Base-by-base conservation (phyloP, 257 asterid genomes). In the Gynochthodes officinalis region DNA sequence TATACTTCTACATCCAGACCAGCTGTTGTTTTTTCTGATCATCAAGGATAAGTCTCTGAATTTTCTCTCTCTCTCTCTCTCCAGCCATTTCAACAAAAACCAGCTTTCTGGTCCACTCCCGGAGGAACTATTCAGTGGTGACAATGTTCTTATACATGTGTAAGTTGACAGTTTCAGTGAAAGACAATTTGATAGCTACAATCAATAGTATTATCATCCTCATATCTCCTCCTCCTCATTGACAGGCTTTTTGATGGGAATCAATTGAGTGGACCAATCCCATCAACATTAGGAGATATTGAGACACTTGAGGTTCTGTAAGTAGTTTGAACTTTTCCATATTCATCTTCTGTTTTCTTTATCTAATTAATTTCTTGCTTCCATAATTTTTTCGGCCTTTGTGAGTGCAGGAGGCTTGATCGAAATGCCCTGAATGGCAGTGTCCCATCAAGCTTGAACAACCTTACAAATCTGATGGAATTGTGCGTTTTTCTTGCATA, bases 1-100 rank as follows among this genome's bases (percentile, higher is more conserved):
- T 75, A 50, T 33, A 44, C 25, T 37, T 33, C 30, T 54, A 67
- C 64, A 4, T 52, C 30, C 63, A 14, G 30, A 43, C 15, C 30
- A 15, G 64, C 0, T 28, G n/a, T n/a, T 55, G n/a, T 35, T 61
- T 72, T 50, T 7, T 33, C 0, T 28, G 67, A 49, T 39, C 0
- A 76, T 75, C 16, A 21, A 25, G 66, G 8, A 5, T 40, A 16
- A 43, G 11, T 50, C 61, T 74, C 89, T 88, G 39, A 86, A 73
- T 62, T 71, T 18, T 68, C 37, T 71, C n/a, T 68, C 37, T 16
- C 19, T n/a, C 40, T 16, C 16, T 19, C 74, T 55, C 69, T 75
- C 74, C 93, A 93, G 98, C 87, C 97, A 93, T 89, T 93, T 93
- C 87, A 90, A 90, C 86, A 93, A 89, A 78, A 93, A 93, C 79